A percentile compares a stretch with the other conserved stretches of the same genome.
Evolutionary conservation across 1,284 basidiomycete species (phyloP).

Genomic region (Rhodotorula mucilaginosa): DNA sequence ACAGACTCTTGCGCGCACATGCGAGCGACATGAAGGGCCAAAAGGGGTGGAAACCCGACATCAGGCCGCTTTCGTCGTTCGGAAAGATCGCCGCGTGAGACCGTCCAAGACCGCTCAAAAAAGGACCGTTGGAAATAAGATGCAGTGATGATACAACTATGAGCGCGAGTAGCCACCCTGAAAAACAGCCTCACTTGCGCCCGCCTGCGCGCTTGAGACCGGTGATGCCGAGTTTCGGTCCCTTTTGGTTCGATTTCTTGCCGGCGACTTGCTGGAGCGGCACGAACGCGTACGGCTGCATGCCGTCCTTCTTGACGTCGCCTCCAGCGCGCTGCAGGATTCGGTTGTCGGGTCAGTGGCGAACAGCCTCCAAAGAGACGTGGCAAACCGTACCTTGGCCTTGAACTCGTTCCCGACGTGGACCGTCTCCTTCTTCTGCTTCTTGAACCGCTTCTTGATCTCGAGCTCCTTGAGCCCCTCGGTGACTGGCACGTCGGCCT

Average conservation of each 20-base stretch:
- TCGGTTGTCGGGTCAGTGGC: not conserved
- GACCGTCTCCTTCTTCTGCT: conserved; percentile 57
- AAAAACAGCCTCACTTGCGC: conserved; percentile 10
- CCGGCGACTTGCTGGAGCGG: conserved; percentile 49
- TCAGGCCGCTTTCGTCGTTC: too few relatives aligned
- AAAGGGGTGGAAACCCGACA: too few relatives aligned
- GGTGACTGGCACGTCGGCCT: conserved; percentile 47
- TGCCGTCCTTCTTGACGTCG: conserved; percentile 73
- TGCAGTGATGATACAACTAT: too few relatives aligned
- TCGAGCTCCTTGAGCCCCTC: conserved; percentile 47
- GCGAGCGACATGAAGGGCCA: too few relatives aligned
- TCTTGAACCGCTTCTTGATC: conserved; percentile 58
- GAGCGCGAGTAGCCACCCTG: too few relatives aligned
- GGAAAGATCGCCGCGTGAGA: too few relatives aligned
- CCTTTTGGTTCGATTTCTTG: conserved; percentile 35
- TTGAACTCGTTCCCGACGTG: conserved; percentile 80
- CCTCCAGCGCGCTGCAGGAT: conserved; percentile 75
- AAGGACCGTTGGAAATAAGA: too few relatives aligned
- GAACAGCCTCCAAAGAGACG: not conserved
- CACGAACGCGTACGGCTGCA: conserved; percentile 90
- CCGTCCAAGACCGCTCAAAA: too few relatives aligned
- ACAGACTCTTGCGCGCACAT: too few relatives aligned
- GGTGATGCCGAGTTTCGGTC: conserved; percentile 37
- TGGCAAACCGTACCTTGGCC: conserved; percentile 59
- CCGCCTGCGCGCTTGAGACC: conserved; percentile 26